Conservation (phyloP, 805 yeast species). For the Wickerhamiella sorbophila region DNA sequence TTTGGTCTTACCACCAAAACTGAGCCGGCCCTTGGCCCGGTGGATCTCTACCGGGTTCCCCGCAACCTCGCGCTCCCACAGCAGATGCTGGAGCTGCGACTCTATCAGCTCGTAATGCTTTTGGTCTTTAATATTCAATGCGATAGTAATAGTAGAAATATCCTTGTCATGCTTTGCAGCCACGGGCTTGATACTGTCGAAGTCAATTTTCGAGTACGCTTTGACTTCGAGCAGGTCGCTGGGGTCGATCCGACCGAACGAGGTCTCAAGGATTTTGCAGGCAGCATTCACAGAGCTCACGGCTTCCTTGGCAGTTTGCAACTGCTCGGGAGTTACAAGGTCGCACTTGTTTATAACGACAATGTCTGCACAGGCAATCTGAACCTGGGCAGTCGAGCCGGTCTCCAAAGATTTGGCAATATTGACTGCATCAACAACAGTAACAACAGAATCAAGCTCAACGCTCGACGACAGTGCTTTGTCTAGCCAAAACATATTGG, state of each 20-base stretch:
- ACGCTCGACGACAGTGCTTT: slow-evolving; percentile 74
- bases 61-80: slow-evolving; percentile 54
- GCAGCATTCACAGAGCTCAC: slow-evolving; percentile 46
- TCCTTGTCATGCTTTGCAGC: slow-evolving; percentile 12
- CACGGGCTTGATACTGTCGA: background rate
- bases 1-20: slow-evolving; percentile 28
- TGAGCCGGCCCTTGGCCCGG: slow-evolving; percentile 64
- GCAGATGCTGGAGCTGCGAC: slow-evolving; percentile 46
- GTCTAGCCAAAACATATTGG: slow-evolving; percentile 95
- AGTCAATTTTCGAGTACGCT: slow-evolving; percentile 36
- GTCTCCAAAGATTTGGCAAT: slow-evolving; percentile 56
- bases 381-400: slow-evolving; percentile 63
- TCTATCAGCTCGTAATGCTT: slow-evolving; percentile 38
- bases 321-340: slow-evolving; percentile 22
- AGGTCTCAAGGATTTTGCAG: slow-evolving; percentile 53
- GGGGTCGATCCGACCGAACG: slow-evolving; percentile 62
- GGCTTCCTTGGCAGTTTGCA: slow-evolving; percentile 26
- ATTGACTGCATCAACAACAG: slow-evolving; percentile 61
- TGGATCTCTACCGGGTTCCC: slow-evolving; percentile 50
- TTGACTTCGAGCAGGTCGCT: slow-evolving; percentile 57
- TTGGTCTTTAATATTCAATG: slow-evolving; percentile 30
- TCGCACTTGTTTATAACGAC: slow-evolving; percentile 72
- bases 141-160: slow-evolving; percentile 39
- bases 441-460: slow-evolving; percentile 79
- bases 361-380: slow-evolving; percentile 79